These are phyloP conservation scores for Petunia secreta DNA, from an alignment of 257 asterid genomes.

Conservation along the genomic window DNA sequence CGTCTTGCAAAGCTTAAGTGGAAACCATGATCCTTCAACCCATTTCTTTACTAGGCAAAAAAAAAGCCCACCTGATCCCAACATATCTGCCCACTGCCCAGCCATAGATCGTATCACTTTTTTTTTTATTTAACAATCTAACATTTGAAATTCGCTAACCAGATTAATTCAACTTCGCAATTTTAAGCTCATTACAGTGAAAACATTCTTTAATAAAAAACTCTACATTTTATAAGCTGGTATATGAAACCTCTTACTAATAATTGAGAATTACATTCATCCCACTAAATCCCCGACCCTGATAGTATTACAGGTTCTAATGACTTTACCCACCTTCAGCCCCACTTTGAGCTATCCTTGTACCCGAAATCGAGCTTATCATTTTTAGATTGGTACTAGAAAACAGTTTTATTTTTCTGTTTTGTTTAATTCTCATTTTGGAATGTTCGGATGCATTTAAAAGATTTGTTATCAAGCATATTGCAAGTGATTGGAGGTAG, in stretches of 20 bases:
- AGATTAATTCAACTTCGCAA: too few relatives aligned
- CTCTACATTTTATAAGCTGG: too few relatives aligned
- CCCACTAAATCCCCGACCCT: background rate
- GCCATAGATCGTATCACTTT: too few relatives aligned
- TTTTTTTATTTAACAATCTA: too few relatives aligned
- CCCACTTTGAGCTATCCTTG: background rate
- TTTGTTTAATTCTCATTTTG: background rate
- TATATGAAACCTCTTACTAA: too few relatives aligned
- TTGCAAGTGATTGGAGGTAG: background rate
- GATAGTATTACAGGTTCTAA: too few relatives aligned
- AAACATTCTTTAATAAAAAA: too few relatives aligned
- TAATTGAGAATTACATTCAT: background rate
- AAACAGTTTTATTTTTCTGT: background rate
- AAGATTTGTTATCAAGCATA: background rate
- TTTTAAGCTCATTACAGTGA: too few relatives aligned
- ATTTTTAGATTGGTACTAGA: background rate
- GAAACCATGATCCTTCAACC: background rate
- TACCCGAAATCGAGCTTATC: slow-evolving; percentile 10
- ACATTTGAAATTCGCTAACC: too few relatives aligned
- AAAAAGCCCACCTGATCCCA: slow-evolving; percentile 20
- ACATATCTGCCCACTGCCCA: background rate
- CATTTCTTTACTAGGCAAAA: background rate
- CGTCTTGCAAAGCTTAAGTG: background rate
- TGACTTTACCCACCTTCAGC: background rate
- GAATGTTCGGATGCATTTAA: background rate